These are phyloP conservation scores for Lecanicillium sp. DNA, from an alignment of 2,329 filamentous ascomycete genomes.

Conservation along the genomic window DNA sequence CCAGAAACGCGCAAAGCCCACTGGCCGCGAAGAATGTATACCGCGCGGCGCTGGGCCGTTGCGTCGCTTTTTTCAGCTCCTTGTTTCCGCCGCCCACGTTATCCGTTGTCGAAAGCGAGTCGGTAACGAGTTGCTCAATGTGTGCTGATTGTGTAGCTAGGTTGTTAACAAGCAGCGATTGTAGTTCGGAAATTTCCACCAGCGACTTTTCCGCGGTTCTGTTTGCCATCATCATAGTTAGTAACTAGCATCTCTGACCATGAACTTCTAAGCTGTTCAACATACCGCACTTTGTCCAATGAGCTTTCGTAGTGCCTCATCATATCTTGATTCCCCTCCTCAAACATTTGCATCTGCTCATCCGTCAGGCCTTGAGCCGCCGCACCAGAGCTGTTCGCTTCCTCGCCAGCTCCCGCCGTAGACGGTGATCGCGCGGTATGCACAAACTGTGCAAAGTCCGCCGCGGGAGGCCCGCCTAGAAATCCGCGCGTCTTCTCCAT, in stretches of 20 bases:
- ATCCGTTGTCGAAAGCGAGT: constrained; percentile 73
- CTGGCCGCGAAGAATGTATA: constrained; percentile 76
- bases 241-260: neutral
- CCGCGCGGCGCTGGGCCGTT: constrained; percentile 63
- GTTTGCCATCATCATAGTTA: constrained; percentile 8
- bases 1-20: constrained; percentile 64
- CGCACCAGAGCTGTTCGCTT: constrained; percentile 13
- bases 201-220: constrained; percentile 86
- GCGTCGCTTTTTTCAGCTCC: constrained; percentile 76
- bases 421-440: constrained; percentile 11
- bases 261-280: constrained; percentile 16
- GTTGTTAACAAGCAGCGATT: constrained; percentile 81
- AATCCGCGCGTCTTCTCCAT: constrained; percentile 85
- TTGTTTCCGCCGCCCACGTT: constrained; percentile 88
- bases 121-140: constrained; percentile 80
- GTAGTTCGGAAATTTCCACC: constrained; percentile 85
- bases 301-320: constrained; percentile 88
- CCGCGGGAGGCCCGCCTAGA: constrained; percentile 31
- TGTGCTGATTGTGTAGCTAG: constrained; percentile 79
- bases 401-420: constrained; percentile 10
- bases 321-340: constrained; percentile 87
- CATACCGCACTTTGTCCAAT: constrained; percentile 88
- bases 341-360: constrained; percentile 89
- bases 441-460: constrained; percentile 25
- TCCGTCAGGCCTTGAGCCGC: constrained; percentile 54